Percentiles rank a stretch among this genome's conserved stretches.
These are phyloP conservation scores for Rosa rugosa DNA, from an alignment of 306 rosid species.

Conservation along the genomic window DNA sequence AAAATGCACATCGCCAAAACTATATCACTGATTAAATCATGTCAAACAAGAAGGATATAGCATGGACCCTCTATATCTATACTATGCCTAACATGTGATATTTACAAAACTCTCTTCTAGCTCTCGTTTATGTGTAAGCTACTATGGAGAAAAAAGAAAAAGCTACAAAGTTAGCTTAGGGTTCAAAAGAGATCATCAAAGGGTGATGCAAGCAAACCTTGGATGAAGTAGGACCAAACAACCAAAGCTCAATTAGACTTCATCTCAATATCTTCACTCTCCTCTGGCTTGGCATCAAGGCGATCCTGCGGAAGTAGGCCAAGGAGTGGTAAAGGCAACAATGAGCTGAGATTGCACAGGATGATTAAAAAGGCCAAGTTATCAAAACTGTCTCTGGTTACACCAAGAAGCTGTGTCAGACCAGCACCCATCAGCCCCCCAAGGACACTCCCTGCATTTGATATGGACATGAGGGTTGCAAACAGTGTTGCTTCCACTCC, in stretches of 20 bases:
- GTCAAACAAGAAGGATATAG: not conserved
- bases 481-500: constrained; percentile 98
- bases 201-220: not conserved
- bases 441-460: constrained; percentile 87
- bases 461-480: constrained; percentile 97
- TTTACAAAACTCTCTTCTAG: constrained; percentile 27
- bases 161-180: not conserved
- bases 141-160: constrained; percentile 12
- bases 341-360: constrained; percentile 85
- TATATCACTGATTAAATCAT: not conserved
- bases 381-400: constrained; percentile 82
- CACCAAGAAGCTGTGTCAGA: constrained; percentile 77
- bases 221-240: constrained; percentile 18
- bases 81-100: constrained; percentile 4
- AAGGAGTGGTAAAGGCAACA: constrained; percentile 89
- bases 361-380: constrained; percentile 74
- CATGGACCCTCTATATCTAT: not conserved
- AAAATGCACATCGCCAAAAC: not conserved
- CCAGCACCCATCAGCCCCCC: constrained; percentile 97
- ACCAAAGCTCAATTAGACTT: constrained; percentile 57
- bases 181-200: not conserved
- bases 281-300: constrained; percentile 44
- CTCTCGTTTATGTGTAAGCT: constrained; percentile 21
- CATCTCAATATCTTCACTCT: constrained; percentile 62
- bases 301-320: constrained; percentile 76